Evolutionary conservation across 2,329 filamentous ascomycete genomes (phyloP).

Genomic region (Cladophialophora bantiana): DNA sequence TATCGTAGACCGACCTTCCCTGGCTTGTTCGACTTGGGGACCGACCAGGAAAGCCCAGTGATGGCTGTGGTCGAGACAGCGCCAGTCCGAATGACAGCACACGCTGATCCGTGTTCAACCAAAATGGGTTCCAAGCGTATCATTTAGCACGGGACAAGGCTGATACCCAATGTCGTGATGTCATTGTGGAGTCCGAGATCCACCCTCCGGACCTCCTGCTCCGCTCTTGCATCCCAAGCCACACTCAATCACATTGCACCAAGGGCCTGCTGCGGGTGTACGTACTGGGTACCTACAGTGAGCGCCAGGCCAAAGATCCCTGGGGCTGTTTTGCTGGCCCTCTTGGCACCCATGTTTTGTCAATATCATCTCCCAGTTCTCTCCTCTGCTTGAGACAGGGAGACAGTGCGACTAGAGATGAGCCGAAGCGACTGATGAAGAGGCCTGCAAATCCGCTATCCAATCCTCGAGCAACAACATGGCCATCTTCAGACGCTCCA

Average conservation of each 20-base stretch:
- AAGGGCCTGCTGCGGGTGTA: not conserved
- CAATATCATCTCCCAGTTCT: not conserved
- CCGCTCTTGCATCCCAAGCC: not conserved
- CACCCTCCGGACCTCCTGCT: not conserved
- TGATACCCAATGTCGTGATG: not conserved
- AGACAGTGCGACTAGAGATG: not conserved
- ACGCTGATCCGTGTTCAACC: too few species aligned
- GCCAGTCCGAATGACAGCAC: too few species aligned
- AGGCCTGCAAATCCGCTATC: not conserved
- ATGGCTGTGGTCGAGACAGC: too few species aligned
- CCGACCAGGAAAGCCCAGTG: too few species aligned
- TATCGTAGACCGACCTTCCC: too few species aligned
- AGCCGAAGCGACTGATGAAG: not conserved
- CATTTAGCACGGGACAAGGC: slow-evolving; percentile 10
- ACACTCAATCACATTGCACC: not conserved
- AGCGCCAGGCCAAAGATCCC: not conserved
- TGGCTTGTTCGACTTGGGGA: too few species aligned
- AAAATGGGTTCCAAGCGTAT: too few species aligned
- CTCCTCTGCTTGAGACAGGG: not conserved
- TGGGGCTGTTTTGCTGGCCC: not conserved
- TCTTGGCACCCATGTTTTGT: not conserved
- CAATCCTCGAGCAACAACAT: not conserved
- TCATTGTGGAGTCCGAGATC: not conserved
- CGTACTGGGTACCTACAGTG: not conserved
- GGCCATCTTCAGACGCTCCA: slow-evolving; percentile 25